Evolutionary conservation across 148 eudicot genomes (phyloP).

Genomic region (Diospyros lotus): DNA sequence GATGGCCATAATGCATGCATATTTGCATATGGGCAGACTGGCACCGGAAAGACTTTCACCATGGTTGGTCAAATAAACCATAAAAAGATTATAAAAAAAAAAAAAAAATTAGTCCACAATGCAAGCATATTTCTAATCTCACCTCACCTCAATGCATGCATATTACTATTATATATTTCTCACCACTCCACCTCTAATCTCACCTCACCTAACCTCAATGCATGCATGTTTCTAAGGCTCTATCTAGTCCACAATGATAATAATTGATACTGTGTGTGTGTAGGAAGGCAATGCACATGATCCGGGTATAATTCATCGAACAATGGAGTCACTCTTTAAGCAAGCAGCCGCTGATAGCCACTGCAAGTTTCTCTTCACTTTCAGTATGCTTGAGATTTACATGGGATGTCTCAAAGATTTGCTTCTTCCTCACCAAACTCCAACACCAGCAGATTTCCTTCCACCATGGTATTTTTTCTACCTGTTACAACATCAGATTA

Average conservation of each 20-base stretch:
- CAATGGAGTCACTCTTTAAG: slow-evolving; percentile 18
- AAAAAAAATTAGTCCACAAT: background rate
- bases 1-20: slow-evolving; percentile 21
- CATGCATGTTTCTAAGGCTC: background rate
- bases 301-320: slow-evolving; percentile 19
- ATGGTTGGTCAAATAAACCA: slow-evolving; percentile 7
- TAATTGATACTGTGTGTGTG: too few species aligned
- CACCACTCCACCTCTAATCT: too few species aligned
- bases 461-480: slow-evolving; percentile 14
- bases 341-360: slow-evolving; percentile 19
- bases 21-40: slow-evolving; percentile 21
- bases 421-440: slow-evolving; percentile 13
- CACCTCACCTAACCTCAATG: too few species aligned
- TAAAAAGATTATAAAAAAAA: background rate
- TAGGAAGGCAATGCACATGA: slow-evolving; percentile 17
- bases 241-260: too few species aligned
- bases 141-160: too few species aligned
- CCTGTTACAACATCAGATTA: too few species aligned
- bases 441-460: slow-evolving; percentile 4
- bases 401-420: slow-evolving; percentile 22
- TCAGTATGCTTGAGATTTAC: slow-evolving; percentile 28
- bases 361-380: slow-evolving; percentile 7
- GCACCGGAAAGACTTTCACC: slow-evolving; percentile 19
- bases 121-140: background rate
- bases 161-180: background rate